phyloP scores from a whole-genome alignment of 192 early-diverging fungal species.

The Radiomyces spectabilis region DNA sequence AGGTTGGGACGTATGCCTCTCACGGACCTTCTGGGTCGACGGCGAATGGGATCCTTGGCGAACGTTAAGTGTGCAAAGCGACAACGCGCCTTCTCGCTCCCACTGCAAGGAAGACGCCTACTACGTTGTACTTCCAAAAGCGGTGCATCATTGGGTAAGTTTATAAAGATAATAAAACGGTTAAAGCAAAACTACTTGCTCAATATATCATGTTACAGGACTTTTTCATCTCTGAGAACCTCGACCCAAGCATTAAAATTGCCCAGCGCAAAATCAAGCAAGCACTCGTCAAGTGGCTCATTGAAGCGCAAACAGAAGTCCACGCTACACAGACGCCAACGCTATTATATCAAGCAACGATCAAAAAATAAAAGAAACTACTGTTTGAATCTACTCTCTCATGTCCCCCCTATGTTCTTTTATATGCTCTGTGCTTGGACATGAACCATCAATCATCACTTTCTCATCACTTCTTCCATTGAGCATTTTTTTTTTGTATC shows the following conservation, averaged over 20 bases:
- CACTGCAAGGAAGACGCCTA: slow-evolving; percentile 2
- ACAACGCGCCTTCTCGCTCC: slow-evolving; percentile 7
- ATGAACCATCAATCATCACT: neutral
- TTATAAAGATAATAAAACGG: no score
- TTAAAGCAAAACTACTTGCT: no score
- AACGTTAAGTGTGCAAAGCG: slow-evolving; percentile 10
- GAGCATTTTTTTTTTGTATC: neutral
- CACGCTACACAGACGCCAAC: no score
- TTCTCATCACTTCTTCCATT: neutral
- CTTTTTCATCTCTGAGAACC: no score
- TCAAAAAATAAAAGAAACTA: neutral
- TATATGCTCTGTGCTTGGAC: neutral
- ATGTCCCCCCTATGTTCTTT: neutral
- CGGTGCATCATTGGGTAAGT: slow-evolving; percentile 23
- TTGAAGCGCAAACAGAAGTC: no score
- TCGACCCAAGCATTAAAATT: no score
- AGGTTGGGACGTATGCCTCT: slow-evolving; percentile 12
- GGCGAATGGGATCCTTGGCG: slow-evolving; percentile 24
- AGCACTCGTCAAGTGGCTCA: no score
- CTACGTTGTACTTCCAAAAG: slow-evolving; percentile 1
- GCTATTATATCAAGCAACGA: no score
- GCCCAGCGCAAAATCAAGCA: no score
- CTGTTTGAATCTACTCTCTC: neutral
- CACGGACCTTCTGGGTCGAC: slow-evolving; percentile 13
- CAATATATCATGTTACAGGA: no score